phyloP scores from a whole-genome alignment of 78 protist species.

The Dictyostelium purpureum region DNA sequence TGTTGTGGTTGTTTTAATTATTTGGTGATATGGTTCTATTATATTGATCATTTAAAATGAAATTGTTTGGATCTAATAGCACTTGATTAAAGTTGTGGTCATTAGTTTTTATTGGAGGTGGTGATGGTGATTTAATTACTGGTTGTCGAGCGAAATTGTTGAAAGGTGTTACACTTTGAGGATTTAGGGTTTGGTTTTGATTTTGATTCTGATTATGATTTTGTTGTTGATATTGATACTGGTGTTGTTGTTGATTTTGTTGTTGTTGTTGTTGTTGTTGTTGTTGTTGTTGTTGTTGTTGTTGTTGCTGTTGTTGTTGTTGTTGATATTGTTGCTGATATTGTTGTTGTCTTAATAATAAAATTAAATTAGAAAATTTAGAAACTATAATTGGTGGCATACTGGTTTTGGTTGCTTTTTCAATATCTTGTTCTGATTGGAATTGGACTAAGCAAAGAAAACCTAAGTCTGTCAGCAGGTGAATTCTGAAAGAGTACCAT shows the following conservation, averaged over 20 bases:
- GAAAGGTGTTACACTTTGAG: too few species aligned
- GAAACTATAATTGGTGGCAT: not conserved
- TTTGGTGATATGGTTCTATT: too few species aligned
- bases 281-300: not conserved
- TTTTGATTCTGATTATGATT: not conserved
- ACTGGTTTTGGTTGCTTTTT: not conserved
- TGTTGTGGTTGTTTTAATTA: too few species aligned
- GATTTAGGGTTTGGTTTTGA: not conserved
- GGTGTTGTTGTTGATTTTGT: not conserved
- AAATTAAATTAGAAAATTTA: not conserved
- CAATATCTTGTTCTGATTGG: constrained; percentile 31
- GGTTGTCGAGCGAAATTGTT: too few species aligned
- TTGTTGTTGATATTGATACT: not conserved
- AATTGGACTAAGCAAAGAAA: constrained; percentile 22
- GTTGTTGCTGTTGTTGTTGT: constrained; percentile 4
- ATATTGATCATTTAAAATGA: too few species aligned
- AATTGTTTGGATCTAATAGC: too few species aligned
- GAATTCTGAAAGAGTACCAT: not conserved
- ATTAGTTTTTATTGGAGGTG: too few species aligned
- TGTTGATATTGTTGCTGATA: not conserved
- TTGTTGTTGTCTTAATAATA: not conserved
- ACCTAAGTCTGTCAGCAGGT: not conserved
- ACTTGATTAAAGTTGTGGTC: too few species aligned
- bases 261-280: constrained; percentile 4
- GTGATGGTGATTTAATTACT: too few species aligned